A percentile compares a stretch with the other conserved stretches of the same genome.
Conservation (phyloP, 108 stramenopile species). For the Fragilaria crotonensis region DNA sequence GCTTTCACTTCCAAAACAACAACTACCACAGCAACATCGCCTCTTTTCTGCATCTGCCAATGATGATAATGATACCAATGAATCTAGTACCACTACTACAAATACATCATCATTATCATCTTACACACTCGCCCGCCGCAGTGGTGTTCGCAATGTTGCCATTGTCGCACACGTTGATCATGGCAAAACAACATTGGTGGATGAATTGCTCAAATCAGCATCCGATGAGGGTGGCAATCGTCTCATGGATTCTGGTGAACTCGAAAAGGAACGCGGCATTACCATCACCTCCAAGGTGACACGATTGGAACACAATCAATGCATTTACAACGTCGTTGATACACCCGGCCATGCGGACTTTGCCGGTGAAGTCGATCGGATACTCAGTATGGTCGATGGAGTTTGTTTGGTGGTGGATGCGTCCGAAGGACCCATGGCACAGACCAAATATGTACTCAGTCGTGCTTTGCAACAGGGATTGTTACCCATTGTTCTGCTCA, state of each 20-base stretch:
- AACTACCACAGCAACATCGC: too few relatives aligned
- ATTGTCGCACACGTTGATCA: slow-evolving; percentile 98
- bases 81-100: too few relatives aligned
- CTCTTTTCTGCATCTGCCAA: too few relatives aligned
- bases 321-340: slow-evolving; percentile 83
- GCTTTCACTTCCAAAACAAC: too few relatives aligned
- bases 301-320: slow-evolving; percentile 51
- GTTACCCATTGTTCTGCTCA: slow-evolving; percentile 90
- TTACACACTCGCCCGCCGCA: slow-evolving; percentile 1
- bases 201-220: slow-evolving; percentile 75
- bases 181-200: slow-evolving; percentile 95
- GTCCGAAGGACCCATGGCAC: slow-evolving; percentile 91
- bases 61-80: slow-evolving; percentile 1
- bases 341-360: slow-evolving; percentile 97
- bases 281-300: slow-evolving; percentile 95
- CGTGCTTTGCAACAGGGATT: slow-evolving; percentile 81
- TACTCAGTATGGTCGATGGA: slow-evolving; percentile 91
- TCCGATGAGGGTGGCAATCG: slow-evolving; percentile 9
- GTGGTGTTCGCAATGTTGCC: slow-evolving; percentile 68
- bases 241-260: slow-evolving; percentile 91
- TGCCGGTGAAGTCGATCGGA: slow-evolving; percentile 91
- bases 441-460: slow-evolving; percentile 94
- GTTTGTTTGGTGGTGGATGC: slow-evolving; percentile 84
- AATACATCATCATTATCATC: too few relatives aligned
- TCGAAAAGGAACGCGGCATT: slow-evolving; percentile 95